A percentile compares a stretch with the other conserved stretches of the same genome.
Evolutionary conservation across 202 grass and related monocot genomes (phyloP).

Genomic region (Sporobolus alterniflorus): DNA sequence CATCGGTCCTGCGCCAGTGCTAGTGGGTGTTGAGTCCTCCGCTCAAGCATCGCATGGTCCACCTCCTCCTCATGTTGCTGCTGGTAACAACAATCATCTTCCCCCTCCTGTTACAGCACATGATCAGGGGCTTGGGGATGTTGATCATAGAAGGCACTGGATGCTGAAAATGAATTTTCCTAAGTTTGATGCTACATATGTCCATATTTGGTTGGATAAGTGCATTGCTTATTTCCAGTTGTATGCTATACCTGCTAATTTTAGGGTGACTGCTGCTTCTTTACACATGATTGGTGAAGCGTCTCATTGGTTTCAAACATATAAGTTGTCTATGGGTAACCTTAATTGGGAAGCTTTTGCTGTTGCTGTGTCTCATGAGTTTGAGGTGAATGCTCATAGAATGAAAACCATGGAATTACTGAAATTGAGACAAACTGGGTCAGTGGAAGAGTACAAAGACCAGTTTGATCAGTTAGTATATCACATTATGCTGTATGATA

Average conservation of each 20-base stretch:
- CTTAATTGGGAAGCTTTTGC: neutral
- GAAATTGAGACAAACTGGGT: neutral
- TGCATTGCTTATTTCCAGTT: neutral
- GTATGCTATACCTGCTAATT: neutral
- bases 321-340: neutral
- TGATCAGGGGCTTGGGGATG: no score
- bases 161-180: no score
- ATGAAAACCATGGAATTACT: neutral
- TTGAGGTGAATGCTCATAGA: neutral
- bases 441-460: neutral
- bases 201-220: no score
- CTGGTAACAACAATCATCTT: no score
- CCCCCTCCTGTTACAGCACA: no score
- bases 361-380: neutral
- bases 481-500: neutral
- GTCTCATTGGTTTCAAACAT: neutral
- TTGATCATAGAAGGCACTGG: no score
- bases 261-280: neutral
- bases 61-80: no score
- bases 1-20: no score
- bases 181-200: no score
- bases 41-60: no score
- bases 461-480: neutral
- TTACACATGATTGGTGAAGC: neutral
- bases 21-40: no score